Evolutionary conservation across 768 basidiomycete species (phyloP).

Genomic region (button mushroom (Agaricus bisporus)): DNA sequence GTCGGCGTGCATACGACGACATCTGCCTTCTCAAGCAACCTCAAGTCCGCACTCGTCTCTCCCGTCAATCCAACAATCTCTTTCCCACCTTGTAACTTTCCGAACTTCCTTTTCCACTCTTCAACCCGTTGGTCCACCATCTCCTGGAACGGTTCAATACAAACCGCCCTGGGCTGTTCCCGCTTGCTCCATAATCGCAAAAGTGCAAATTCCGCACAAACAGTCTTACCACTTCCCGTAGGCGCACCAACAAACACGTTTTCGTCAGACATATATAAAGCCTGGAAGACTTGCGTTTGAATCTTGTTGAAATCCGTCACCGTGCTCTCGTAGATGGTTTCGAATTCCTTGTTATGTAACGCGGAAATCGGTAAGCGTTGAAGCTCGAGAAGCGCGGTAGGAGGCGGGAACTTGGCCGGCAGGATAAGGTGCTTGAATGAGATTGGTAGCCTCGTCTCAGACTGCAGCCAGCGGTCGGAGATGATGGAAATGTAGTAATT

Average conservation of each 20-base stretch:
- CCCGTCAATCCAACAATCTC: constrained; percentile 92
- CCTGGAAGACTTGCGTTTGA: constrained; percentile 98
- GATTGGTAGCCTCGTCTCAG: constrained; percentile 90
- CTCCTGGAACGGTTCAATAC: constrained; percentile 95
- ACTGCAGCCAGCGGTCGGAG: constrained; percentile 93
- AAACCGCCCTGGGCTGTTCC: constrained; percentile 80
- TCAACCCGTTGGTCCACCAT: constrained; percentile 89
- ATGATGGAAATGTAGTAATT: constrained; percentile 97
- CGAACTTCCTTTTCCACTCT: constrained; percentile 89
- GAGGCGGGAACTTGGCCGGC: constrained; percentile 92
- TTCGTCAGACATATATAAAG: constrained; percentile 92
- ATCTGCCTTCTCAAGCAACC: constrained; percentile 85
- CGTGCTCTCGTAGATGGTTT: constrained; percentile 74
- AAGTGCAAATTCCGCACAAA: constrained; percentile 95
- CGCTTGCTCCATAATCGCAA: constrained; percentile 91
- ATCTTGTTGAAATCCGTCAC: constrained; percentile 96
- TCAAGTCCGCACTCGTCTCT: constrained; percentile 87
- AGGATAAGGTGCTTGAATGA: constrained; percentile 98
- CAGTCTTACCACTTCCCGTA: constrained; percentile 94
- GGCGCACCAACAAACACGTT: constrained; percentile 97
- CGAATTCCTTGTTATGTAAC: constrained; percentile 90
- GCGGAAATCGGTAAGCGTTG: constrained; percentile 87
- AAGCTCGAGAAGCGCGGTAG: constrained; percentile 89
- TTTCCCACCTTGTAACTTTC: constrained; percentile 81
- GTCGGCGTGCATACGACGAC: constrained; percentile 91